A percentile compares a stretch with the other conserved stretches of the same genome.
Conservation (phyloP, 768 basidiomycete genomes). For the Phallus indusiatus region DNA sequence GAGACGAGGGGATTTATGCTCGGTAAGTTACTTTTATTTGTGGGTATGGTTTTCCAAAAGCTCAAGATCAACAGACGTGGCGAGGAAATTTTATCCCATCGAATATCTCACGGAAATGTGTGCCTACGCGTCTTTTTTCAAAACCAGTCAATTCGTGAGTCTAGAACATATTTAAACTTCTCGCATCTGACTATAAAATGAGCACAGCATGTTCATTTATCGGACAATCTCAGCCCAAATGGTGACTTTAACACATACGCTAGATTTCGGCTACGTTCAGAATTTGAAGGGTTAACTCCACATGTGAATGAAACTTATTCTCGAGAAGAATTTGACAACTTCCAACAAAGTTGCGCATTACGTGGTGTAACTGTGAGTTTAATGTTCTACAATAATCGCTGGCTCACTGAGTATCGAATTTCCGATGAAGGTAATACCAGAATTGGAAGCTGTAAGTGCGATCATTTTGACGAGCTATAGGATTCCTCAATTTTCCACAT, state of each 20-base stretch:
- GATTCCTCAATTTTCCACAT: background rate
- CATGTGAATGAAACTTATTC: slow-evolving; percentile 20
- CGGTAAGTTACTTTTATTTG: slow-evolving; percentile 6
- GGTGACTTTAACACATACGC: slow-evolving; percentile 16
- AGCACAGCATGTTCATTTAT: slow-evolving; percentile 17
- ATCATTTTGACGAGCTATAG: background rate
- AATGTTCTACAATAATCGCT: background rate
- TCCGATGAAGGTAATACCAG: slow-evolving; percentile 15
- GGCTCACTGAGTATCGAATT: background rate
- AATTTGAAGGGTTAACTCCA: slow-evolving; percentile 17
- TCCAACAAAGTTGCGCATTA: slow-evolving; percentile 17
- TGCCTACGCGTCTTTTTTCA: slow-evolving; percentile 20
- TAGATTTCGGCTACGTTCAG: slow-evolving; percentile 19
- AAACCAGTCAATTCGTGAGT: slow-evolving; percentile 19
- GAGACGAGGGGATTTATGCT: slow-evolving; percentile 20
- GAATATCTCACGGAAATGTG: slow-evolving; percentile 18
- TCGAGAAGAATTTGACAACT: slow-evolving; percentile 17
- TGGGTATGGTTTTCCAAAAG: background rate
- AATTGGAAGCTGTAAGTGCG: slow-evolving; percentile 21
- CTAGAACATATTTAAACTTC: background rate
- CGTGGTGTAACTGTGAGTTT: slow-evolving; percentile 17
- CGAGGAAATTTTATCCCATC: slow-evolving; percentile 20
- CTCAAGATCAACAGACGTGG: slow-evolving; percentile 13
- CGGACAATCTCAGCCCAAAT: slow-evolving; percentile 17
- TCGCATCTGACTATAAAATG: background rate